These are phyloP conservation scores for Boletus vermiculosoides DNA, from an alignment of 768 basidiomycete species.

Conservation along the genomic window DNA sequence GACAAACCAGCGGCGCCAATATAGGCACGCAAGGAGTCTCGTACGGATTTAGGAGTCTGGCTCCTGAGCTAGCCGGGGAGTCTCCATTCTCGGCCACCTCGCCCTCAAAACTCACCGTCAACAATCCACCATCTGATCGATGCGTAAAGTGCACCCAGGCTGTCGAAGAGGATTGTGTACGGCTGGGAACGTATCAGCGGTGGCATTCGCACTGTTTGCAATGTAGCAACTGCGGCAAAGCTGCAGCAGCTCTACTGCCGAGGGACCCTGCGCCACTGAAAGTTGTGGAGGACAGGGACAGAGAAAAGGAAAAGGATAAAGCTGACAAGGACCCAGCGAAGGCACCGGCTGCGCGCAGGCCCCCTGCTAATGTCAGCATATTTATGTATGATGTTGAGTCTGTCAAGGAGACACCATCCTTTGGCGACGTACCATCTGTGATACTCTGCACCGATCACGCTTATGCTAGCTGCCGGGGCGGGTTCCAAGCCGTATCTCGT, in stretches of 20 bases:
- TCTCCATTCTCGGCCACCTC: slow-evolving; percentile 59
- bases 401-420: slow-evolving; percentile 63
- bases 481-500: slow-evolving; percentile 90
- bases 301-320: slow-evolving; percentile 41
- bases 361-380: slow-evolving; percentile 74
- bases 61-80: slow-evolving; percentile 88
- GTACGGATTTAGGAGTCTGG: slow-evolving; percentile 90
- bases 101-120: slow-evolving; percentile 53
- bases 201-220: slow-evolving; percentile 97
- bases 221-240: slow-evolving; percentile 77
- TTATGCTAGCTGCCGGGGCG: slow-evolving; percentile 59
- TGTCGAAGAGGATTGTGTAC: slow-evolving; percentile 96
- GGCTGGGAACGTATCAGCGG: slow-evolving; percentile 92
- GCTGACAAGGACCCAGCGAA: slow-evolving; percentile 51
- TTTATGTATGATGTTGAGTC: slow-evolving; percentile 79
- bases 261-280: slow-evolving; percentile 54
- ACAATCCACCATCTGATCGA: slow-evolving; percentile 81
- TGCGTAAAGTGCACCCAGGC: slow-evolving; percentile 87
- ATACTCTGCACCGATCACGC: slow-evolving; percentile 81
- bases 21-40: slow-evolving; percentile 82
- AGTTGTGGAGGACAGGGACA: slow-evolving; percentile 53
- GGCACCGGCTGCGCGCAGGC: slow-evolving; percentile 61
- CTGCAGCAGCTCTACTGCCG: slow-evolving; percentile 58
- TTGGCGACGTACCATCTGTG: slow-evolving; percentile 69
- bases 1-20: slow-evolving; percentile 46